phyloP scores from a whole-genome alignment of 1,284 basidiomycete genomes.

The Ustilago hordei region DNA sequence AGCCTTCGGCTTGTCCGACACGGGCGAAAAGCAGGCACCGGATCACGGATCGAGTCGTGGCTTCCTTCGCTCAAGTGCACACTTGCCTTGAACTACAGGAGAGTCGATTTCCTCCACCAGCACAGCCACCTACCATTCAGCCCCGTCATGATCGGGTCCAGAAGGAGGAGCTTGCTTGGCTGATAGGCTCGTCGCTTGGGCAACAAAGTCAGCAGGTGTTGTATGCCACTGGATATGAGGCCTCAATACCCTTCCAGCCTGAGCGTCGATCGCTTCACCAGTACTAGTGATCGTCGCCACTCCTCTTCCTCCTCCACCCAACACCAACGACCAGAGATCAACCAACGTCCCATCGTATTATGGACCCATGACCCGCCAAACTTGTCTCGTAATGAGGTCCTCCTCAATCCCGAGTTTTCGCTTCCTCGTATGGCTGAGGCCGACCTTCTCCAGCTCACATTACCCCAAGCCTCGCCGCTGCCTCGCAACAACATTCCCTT shows the following conservation, averaged over 20 bases:
- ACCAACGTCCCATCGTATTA: conserved; percentile 50
- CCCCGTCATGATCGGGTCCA: background rate
- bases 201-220: background rate
- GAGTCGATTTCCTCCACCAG: background rate
- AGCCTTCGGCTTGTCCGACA: background rate
- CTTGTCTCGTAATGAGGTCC: conserved; percentile 64
- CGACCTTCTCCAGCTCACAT: conserved; percentile 60
- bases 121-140: background rate
- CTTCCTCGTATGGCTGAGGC: conserved; percentile 57
- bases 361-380: conserved; percentile 68
- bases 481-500: conserved; percentile 36
- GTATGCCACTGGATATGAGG: conserved; percentile 4
- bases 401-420: conserved; percentile 62
- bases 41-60: background rate
- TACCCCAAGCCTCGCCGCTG: conserved; percentile 25
- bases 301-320: conserved; percentile 42
- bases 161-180: background rate
- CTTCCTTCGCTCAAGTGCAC: too few relatives aligned
- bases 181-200: background rate
- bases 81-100: too few relatives aligned
- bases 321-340: conserved; percentile 47
- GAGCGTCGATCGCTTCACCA: conserved; percentile 51
- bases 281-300: conserved; percentile 39
- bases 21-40: too few relatives aligned
- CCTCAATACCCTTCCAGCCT: conserved; percentile 30